These are phyloP conservation scores for Cucurbita moschata DNA, from an alignment of 306 rosid genomes.

Conservation along the genomic window DNA sequence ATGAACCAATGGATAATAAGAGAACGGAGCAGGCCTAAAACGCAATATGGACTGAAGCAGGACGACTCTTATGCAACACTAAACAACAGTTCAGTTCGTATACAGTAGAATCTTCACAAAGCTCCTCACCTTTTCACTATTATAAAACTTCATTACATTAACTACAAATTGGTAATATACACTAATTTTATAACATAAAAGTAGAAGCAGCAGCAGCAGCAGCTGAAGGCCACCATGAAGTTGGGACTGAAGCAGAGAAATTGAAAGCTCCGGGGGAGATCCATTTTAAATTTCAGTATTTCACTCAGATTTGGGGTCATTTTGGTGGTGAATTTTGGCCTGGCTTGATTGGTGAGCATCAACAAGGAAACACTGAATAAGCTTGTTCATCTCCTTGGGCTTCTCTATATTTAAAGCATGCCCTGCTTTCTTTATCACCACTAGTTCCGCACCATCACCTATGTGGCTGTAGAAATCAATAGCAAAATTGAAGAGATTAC, in stretches of 20 bases:
- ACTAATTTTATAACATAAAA: neutral
- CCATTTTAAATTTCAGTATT: neutral
- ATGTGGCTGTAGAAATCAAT: constrained; percentile 32
- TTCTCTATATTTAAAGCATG: constrained; percentile 75
- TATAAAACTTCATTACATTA: neutral
- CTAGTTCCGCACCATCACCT: constrained; percentile 56
- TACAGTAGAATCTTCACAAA: neutral
- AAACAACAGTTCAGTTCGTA: neutral
- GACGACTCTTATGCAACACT: too few relatives aligned
- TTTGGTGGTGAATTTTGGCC: constrained; percentile 16
- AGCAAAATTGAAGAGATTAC: neutral
- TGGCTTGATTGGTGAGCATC: constrained; percentile 18
- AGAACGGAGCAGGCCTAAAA: too few relatives aligned
- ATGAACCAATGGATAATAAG: too few relatives aligned
- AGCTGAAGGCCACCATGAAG: too few relatives aligned
- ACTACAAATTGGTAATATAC: neutral
- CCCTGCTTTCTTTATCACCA: constrained; percentile 61
- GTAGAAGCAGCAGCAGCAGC: neutral
- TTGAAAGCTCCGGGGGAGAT: neutral
- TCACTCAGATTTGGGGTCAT: constrained; percentile 43
- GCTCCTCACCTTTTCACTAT: neutral
- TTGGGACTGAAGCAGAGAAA: neutral
- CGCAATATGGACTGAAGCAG: too few relatives aligned
- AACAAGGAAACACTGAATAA: constrained; percentile 44
- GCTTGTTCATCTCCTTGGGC: constrained; percentile 48